phyloP scores from a whole-genome alignment of 768 basidiomycete species.

The Leccinum subgranulosum region DNA sequence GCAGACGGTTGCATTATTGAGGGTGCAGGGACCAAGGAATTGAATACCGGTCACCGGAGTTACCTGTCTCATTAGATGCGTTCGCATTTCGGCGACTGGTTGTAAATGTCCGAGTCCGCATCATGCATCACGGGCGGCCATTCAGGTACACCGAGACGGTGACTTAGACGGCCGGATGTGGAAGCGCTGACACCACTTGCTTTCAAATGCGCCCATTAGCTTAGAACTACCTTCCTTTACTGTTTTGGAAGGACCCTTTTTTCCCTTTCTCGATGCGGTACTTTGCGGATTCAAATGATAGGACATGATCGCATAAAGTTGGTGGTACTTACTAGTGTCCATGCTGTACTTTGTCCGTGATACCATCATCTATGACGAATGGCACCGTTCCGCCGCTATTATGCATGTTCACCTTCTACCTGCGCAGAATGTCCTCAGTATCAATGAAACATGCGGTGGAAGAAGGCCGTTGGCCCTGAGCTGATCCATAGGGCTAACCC shows the following conservation, averaged over 20 bases:
- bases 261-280: background rate
- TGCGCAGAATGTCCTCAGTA: slow-evolving; percentile 19
- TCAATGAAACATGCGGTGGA: slow-evolving; percentile 15
- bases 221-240: background rate
- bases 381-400: background rate
- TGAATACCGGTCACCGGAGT: background rate
- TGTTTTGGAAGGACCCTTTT: background rate
- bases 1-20: background rate
- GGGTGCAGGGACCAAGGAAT: background rate
- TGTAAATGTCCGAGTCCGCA: background rate
- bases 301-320: background rate
- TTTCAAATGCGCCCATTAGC: background rate
- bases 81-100: background rate
- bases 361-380: background rate
- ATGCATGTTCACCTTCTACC: slow-evolving; percentile 19
- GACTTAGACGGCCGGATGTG: background rate
- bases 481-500: slow-evolving; percentile 27
- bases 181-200: background rate
- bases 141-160: background rate
- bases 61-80: background rate
- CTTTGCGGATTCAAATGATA: background rate
- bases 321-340: background rate
- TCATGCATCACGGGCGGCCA: background rate
- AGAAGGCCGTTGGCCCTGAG: slow-evolving; percentile 19
- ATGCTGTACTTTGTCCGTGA: background rate